Base-by-base conservation (phyloP, 2,329 filamentous ascomycete species). In the Camillea tinctor region DNA sequence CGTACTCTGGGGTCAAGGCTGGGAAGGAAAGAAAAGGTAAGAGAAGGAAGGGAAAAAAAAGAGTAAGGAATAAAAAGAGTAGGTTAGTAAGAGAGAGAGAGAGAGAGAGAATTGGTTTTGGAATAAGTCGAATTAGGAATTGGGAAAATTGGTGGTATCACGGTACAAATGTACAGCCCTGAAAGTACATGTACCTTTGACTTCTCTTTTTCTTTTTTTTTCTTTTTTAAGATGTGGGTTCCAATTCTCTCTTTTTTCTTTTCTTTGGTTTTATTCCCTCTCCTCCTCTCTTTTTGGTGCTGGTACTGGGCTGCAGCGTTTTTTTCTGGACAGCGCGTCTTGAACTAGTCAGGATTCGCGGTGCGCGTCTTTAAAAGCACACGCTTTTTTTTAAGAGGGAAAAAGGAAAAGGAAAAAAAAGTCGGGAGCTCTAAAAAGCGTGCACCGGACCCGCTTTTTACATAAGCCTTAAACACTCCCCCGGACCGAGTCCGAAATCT, bases 261-360 rank as follows among this genome's bases (percentile, higher is more conserved):
- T 30, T 30, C 26, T 30, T 9, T n/a, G 60, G 52, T 30, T 9
- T 30, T 30, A 30, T 30, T 30, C 60, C 30, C 19, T 40, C 8
- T 61, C 30, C 19, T 40, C 8, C 48, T 50, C n/a, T 21, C 36
- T 44, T 15, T 44, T 11, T 2, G 36, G 36, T 44, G 36, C 11
- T 44, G 36, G 36, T 30, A 11, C 26, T 30, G 26, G 26, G 26
- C 26, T 30, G 26, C 36, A 17, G 36, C 36, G 36, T 44, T n/a
- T 44, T 40, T n/a, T 44, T 44, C 13, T 11, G 8, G 17, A 30
- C 26, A 15, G 65, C 65, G 65, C 63, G 65, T 66, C 65, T 66
- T 66, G 61, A 57, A 52, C 60, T 66, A 63, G 60, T 57, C 59
- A 53, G 60, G 63, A 59, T 65, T 67, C 65, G 65, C 65, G 65